Evolutionary conservation across 192 early-diverging fungal species (phyloP).

Genomic region (Coemansia aciculifera): DNA sequence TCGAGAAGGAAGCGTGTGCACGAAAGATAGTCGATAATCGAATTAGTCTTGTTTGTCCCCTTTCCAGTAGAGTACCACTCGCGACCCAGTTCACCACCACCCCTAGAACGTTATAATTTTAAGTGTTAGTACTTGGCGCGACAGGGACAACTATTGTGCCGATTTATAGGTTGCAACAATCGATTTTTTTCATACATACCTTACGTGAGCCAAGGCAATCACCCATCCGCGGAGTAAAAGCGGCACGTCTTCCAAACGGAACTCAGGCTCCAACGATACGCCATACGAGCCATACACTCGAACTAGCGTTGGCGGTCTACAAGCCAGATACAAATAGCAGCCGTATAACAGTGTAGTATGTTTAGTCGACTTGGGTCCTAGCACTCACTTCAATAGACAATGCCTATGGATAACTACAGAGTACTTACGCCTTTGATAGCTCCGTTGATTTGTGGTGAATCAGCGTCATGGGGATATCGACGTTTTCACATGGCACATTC

Average conservation of each 20-base stretch:
- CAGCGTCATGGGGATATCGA: slow-evolving; percentile 66
- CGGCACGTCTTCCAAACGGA: slow-evolving; percentile 73
- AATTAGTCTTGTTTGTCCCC: slow-evolving; percentile 68
- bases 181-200: slow-evolving; percentile 16
- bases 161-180: background rate
- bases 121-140: background rate
- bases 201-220: slow-evolving; percentile 79
- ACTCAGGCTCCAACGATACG: slow-evolving; percentile 71
- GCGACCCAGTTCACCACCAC: slow-evolving; percentile 75
- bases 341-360: background rate
- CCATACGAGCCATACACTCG: slow-evolving; percentile 86
- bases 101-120: slow-evolving; percentile 41
- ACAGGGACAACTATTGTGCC: background rate
- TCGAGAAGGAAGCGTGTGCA: slow-evolving; percentile 67
- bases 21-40: slow-evolving; percentile 69
- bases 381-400: background rate
- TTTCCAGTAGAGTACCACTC: slow-evolving; percentile 79
- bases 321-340: background rate
- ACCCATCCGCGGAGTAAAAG: slow-evolving; percentile 79
- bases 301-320: slow-evolving; percentile 58
- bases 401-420: background rate
- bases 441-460: slow-evolving; percentile 54
- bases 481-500: slow-evolving; percentile 25
- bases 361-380: background rate
- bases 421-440: slow-evolving; percentile 20